Base-by-base conservation (phyloP, 179 eudicot species). In the Vitellaria paradoxa region DNA sequence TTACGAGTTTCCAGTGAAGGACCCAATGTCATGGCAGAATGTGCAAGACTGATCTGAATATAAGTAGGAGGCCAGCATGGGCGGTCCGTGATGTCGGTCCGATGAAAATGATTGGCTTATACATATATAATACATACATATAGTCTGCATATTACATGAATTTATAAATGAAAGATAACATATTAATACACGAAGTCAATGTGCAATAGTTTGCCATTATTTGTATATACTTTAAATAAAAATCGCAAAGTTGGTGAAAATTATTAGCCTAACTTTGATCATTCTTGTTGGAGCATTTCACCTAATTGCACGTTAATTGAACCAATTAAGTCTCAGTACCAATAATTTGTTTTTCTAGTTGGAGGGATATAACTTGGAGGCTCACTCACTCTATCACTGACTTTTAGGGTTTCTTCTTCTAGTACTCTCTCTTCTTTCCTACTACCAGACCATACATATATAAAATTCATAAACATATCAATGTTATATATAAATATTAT, bases 181-280 rank as follows among this genome's bases (percentile, higher is more conserved):
- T 63, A 63, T 23, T 9, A 6, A 63, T 11, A 64, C 4, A 64
- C 26, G 26, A 64, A 64, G 68, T 64, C 68, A 64, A 64, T 30
- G 9, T 12, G 68, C 11, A 26, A 13, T 13, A 30, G 20, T 37
- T 62, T 64, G 57, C 1, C 57, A 53, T 30, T 30, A 30, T 30
- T 30, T 30, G 11, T 53, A 53, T 53, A 30, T 64, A 64, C 9
- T 24, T 64, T 30, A 30, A 30, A 30, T 30, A 30, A n/a, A n/a
- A 63, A 24, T 64, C 26, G 17, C 0, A 57, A 80, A 79, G 74
- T 79, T 64, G 82, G 78, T 67, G 45, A 67, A 52, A 68, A 57
- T 68, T 45, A 66, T 68, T 61, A 66, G 52, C 73, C 68, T 57
- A 50, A 64, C 30, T 53, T 59, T 30, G 37, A 30, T 30, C 37